Base-by-base conservation (phyloP, 495 filamentous ascomycete genomes). In the Podospora bellae-mahoneyi region DNA sequence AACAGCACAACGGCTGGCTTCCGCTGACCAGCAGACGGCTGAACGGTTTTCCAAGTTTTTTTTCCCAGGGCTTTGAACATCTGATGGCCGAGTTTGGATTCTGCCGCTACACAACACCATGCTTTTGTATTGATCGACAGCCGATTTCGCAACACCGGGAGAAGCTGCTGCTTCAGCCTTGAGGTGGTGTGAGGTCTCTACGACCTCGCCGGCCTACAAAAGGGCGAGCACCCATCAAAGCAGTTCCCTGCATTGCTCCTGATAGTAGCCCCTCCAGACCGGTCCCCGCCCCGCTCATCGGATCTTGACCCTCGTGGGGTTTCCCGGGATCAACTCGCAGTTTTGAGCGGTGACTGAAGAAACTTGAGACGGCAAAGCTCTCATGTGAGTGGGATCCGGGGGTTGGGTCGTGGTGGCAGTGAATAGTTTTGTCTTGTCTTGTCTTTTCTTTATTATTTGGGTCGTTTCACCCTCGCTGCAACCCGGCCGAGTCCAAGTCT, bases 121-220 rank as follows among this genome's bases (percentile, higher is more conserved):
- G 39, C 39, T 48, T 48, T 48, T 48, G 39, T 48, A 48, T 48
- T 48, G 39, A 48, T 48, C 39, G 39, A 48, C 39, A 48, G 7
- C 39, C 39, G 39, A 48, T 48, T 48, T 48, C 39, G 39, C 39
- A 48, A 16, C 39, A 48, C 15, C 39, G 39, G 39, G 39, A 48
- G 39, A 10, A 48, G 39, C 39, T 48, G 55, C 55, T 58, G 55
- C 55, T 58, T 58, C 55, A 26, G 55, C 55, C n/a, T 58, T 10
- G 55, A 26, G 55, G n/a, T 58, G 55, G n/a, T 58, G 55, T 26
- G 55, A 58, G 55, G 55, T 58, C 55, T 58, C 55, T 58, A 58
- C n/a, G 55, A 20, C 55, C 39, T 48, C 15, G 39, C 39, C 15
- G 39, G 55, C 55, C n/a, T 58, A 26, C 55, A 58, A 26, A 58